Percentiles rank a stretch among this genome's conserved stretches.
Evolutionary conservation across 2,329 filamentous ascomycete genomes (phyloP).

Genomic region (Ceratocystis eucalypticola): DNA sequence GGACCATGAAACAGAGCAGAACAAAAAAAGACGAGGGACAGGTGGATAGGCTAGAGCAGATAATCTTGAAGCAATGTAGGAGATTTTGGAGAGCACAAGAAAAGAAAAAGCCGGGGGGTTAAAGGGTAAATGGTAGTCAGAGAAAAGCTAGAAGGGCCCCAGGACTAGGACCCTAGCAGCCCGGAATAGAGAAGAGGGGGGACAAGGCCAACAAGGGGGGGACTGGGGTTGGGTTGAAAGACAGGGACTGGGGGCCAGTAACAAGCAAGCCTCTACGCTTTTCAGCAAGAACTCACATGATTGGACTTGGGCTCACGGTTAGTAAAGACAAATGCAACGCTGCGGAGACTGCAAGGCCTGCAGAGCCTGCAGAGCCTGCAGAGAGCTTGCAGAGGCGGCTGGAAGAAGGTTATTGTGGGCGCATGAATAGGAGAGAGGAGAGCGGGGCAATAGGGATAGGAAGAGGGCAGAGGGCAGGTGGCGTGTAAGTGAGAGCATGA

Average conservation of each 20-base stretch:
- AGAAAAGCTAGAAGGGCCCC: background rate
- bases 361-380: background rate
- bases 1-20: background rate
- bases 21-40: background rate
- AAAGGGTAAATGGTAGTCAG: background rate
- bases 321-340: background rate
- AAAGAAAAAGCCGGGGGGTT: background rate
- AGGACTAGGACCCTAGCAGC: background rate
- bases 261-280: background rate
- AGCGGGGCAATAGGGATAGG: background rate
- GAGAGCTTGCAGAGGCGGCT: background rate
- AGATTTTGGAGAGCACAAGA: constrained; percentile 1
- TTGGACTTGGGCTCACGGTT: background rate
- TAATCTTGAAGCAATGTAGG: constrained; percentile 3
- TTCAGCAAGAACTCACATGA: background rate
- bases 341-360: background rate
- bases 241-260: background rate
- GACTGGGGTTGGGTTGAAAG: background rate
- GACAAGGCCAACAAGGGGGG: background rate
- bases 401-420: background rate
- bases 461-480: background rate
- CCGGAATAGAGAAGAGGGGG: background rate
- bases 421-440: background rate
- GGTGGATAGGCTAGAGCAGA: background rate
- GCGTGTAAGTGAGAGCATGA: background rate